Percentiles rank a stretch among this genome's conserved stretches.
These are phyloP conservation scores for Tephrocybe sp. DNA, from an alignment of 768 basidiomycete species.

Conservation along the genomic window DNA sequence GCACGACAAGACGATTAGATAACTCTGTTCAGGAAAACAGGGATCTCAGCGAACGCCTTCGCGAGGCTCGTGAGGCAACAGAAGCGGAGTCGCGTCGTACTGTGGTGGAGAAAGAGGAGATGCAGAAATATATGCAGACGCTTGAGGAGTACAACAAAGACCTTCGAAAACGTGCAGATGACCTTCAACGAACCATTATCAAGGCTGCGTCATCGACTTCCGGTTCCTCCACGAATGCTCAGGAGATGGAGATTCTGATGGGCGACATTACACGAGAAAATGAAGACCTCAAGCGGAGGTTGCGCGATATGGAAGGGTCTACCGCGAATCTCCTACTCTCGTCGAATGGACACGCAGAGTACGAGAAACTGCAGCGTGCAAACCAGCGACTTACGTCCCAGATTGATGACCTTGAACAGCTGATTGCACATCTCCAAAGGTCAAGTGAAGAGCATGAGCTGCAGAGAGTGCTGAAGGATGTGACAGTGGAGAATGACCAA, in stretches of 20 bases:
- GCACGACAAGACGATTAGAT: conserved; percentile 12
- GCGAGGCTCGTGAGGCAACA: conserved; percentile 19
- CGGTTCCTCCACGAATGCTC: conserved; percentile 19
- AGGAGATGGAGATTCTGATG: conserved; percentile 34
- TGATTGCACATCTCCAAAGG: conserved; percentile 28
- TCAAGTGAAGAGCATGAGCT: conserved; percentile 25
- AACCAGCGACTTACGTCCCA: conserved; percentile 29
- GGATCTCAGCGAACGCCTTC: conserved; percentile 19
- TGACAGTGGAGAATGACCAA: conserved; percentile 32
- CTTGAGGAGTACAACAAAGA: conserved; percentile 28
- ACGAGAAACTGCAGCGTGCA: conserved; percentile 30
- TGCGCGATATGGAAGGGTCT: conserved; percentile 33
- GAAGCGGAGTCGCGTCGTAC: conserved; percentile 13
- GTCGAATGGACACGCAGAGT: conserved; percentile 23
- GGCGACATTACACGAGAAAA: conserved; percentile 39
- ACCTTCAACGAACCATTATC: conserved; percentile 31
- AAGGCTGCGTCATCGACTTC: conserved; percentile 17
- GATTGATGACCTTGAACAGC: conserved; percentile 29
- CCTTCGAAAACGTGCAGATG: conserved; percentile 25
- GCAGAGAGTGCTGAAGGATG: conserved; percentile 22
- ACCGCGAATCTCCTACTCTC: conserved; percentile 34
- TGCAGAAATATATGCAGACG: conserved; percentile 18
- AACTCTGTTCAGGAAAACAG: conserved; percentile 22
- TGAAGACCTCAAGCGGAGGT: conserved; percentile 30
- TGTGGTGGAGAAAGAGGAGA: conserved; percentile 16